Conservation (phyloP, 75 land plant genomes). For the Pinus albicaulis region DNA sequence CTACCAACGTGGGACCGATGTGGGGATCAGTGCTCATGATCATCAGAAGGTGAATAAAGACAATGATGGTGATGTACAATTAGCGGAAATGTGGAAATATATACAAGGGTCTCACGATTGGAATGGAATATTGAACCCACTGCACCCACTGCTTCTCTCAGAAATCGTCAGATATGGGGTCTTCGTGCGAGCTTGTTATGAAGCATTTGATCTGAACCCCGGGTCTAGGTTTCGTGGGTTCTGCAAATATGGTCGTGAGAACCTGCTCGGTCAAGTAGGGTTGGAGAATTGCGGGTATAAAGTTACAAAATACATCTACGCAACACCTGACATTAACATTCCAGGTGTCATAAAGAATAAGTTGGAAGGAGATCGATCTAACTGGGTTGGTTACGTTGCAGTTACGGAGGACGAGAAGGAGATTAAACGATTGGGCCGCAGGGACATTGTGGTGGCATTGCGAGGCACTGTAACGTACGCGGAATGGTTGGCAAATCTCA, state of each 20-base stretch:
- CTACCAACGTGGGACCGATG: too few species aligned
- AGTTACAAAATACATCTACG: conserved; percentile 34
- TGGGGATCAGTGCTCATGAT: too few species aligned
- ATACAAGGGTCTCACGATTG: conserved; percentile 67
- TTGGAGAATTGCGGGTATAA: conserved; percentile 33
- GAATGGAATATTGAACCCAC: conserved; percentile 30
- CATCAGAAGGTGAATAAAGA: too few species aligned
- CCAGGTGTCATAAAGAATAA: conserved; percentile 1
- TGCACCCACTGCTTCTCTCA: conserved; percentile 47
- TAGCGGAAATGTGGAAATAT: conserved; percentile 34
- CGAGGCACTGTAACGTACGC: conserved; percentile 59
- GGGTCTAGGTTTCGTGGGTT: conserved; percentile 53
- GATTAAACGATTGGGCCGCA: conserved; percentile 52
- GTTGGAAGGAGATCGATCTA: conserved; percentile 20
- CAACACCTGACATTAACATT: conserved; percentile 18
- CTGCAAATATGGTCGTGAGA: conserved; percentile 44
- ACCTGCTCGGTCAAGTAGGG: background rate
- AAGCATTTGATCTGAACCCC: conserved; percentile 67
- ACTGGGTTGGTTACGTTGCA: conserved; percentile 76
- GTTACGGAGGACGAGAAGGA: conserved; percentile 43
- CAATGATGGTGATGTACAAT: background rate
- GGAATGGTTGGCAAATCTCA: conserved; percentile 63
- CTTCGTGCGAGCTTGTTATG: conserved; percentile 45
- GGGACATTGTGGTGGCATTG: conserved; percentile 58
- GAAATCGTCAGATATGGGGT: conserved; percentile 80